Conservation (phyloP, 2,329 filamentous ascomycete species). For the Alternaria atra region DNA sequence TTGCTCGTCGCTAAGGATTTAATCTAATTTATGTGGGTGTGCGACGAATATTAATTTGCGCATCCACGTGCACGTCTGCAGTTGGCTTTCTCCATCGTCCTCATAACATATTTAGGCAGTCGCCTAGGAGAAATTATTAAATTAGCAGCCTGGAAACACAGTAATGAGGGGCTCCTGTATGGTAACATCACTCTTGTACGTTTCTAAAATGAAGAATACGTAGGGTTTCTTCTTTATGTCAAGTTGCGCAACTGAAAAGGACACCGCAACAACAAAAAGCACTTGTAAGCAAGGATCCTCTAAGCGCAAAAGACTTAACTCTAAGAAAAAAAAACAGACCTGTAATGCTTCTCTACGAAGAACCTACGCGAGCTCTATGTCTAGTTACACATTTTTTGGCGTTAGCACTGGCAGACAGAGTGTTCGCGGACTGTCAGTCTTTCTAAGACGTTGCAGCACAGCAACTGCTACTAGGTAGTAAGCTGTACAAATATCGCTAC, state of each 20-base stretch:
- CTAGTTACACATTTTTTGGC: slow-evolving; percentile 7
- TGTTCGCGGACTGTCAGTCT: slow-evolving; percentile 2
- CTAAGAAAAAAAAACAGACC: slow-evolving; percentile 3
- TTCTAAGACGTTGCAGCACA: slow-evolving; percentile 6
- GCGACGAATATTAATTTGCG: too few relatives aligned
- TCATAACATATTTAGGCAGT: not conserved
- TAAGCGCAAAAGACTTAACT: too few relatives aligned
- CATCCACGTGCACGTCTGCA: slow-evolving; percentile 13
- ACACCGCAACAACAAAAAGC: slow-evolving; percentile 6
- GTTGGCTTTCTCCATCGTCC: slow-evolving; percentile 9
- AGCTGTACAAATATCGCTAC: slow-evolving; percentile 7
- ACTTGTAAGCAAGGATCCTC: not conserved
- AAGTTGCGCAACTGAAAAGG: slow-evolving; percentile 10
- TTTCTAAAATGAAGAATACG: not conserved
- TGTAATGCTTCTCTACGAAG: slow-evolving; percentile 11
- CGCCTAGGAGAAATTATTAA: slow-evolving; percentile 11
- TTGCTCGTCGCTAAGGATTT: slow-evolving; percentile 13
- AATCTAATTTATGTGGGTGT: slow-evolving; percentile 15
- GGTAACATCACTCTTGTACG: slow-evolving; percentile 4
- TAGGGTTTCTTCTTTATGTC: slow-evolving; percentile 3
- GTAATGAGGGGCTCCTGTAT: slow-evolving; percentile 13
- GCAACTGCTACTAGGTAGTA: not conserved
- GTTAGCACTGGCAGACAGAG: slow-evolving; percentile 10
- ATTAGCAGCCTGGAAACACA: slow-evolving; percentile 4
- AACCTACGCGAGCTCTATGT: slow-evolving; percentile 1